Base-by-base conservation (phyloP, 164 flowering plant genomes). In the Piper betle region DNA sequence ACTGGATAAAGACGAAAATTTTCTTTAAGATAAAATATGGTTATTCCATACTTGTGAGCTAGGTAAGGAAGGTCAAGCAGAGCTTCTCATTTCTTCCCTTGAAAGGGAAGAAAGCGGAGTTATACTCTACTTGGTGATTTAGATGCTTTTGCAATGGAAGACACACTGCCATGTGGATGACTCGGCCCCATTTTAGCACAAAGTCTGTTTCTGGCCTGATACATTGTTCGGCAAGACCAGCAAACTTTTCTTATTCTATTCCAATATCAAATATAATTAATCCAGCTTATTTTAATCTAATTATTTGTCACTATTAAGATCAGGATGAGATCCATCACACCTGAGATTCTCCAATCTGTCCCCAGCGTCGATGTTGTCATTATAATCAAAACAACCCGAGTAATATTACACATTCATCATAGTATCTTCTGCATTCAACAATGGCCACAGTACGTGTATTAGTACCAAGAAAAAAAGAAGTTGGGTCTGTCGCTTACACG, bases 31-130 rank as follows among this genome's bases (percentile, higher is more conserved):
- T n/a, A n/a, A n/a, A n/a, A n/a, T n/a, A n/a, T n/a, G 13, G 20
- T 15, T 4, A 53, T 53, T 53, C 4, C 8, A 4, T 15, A 5
- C 20, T 53, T 53, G 4, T 15, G 20, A 4, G 5, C 15, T 15
- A 18, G 55, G 18, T 5, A 53, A 53, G 37, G 40, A 39, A 38
- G 54, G 18, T 39, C 8, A 10, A 54, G 39, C 10, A 53, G 65
- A 52, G 37, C 13, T 18, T 62, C 12, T 8, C 59, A 20, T 62
- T 62, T 53, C 65, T 62, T 43, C 12, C 33, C 66, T 63, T 63
- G 17, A 55, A 63, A 55, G 66, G 64, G 59, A 63, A 63, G 66
- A 56, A 55, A 63, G 33, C 7, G 19, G 19, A 3, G 0, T 56
- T 7, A 56, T 38, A 46, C 4, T 16, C 39, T 1, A 37, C 4